Evolutionary conservation across 2,329 filamentous ascomycete genomes (phyloP).

Genomic region (Aspergillus hortae): DNA sequence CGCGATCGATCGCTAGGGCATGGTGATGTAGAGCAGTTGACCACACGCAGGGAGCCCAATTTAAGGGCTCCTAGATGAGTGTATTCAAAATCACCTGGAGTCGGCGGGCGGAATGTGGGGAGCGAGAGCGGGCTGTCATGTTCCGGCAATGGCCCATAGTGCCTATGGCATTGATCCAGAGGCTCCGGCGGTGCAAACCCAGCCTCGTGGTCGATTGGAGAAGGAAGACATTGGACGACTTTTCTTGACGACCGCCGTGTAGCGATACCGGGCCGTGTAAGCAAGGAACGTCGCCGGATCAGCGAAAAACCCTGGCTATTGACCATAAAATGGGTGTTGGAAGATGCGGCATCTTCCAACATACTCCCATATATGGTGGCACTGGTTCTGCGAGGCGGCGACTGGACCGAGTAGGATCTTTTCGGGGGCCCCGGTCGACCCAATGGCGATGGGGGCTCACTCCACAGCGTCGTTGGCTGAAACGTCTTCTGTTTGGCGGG

Average conservation of each 20-base stretch:
- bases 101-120: constrained; percentile 20
- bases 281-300: constrained; percentile 36
- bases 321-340: constrained; percentile 32
- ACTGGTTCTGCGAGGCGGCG: constrained; percentile 20
- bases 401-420: constrained; percentile 29
- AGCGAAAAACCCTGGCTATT: constrained; percentile 32
- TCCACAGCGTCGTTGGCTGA: constrained; percentile 17
- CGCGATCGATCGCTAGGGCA: constrained; percentile 33
- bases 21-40: constrained; percentile 37
- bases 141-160: constrained; percentile 13
- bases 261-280: constrained; percentile 32
- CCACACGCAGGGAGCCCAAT: constrained; percentile 37
- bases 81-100: constrained; percentile 30
- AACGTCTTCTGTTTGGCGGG: constrained; percentile 9
- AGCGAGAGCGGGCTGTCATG: constrained; percentile 9
- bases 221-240: constrained; percentile 18
- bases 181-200: constrained; percentile 8
- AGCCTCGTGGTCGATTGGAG: constrained; percentile 22
- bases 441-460: constrained; percentile 12
- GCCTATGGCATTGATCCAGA: constrained; percentile 5
- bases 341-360: constrained; percentile 26
- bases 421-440: constrained; percentile 16
- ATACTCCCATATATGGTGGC: constrained; percentile 22
- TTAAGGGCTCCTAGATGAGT: constrained; percentile 41
- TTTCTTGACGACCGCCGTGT: constrained; percentile 31